Base-by-base conservation (phyloP, 2,329 filamentous ascomycete species). In the Diaporthe nobilis region DNA sequence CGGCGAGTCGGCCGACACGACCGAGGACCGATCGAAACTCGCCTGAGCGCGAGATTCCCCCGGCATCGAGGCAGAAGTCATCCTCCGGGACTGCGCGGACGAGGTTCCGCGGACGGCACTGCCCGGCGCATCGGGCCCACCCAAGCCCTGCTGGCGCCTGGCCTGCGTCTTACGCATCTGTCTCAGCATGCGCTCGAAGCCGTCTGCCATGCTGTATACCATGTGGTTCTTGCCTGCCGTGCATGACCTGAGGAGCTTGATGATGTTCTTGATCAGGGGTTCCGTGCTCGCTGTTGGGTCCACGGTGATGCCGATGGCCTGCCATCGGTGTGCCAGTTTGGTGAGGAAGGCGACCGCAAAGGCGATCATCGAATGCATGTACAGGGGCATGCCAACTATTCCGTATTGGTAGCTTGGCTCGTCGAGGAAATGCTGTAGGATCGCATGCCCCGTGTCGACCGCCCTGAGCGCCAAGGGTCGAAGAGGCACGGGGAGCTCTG, bases 161-260 rank as follows among this genome's bases (percentile, higher is more conserved):
- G 63, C 63, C 22, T 68, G 63, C 3, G 63, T 39, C 44, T 68
- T 68, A 2, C 31, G 37, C 63, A 68, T 68, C 47, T 68, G 63
- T 25, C 63, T 53, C 44, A 68, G 13, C 63, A 68, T 51, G 0
- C 47, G 44, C 47, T 68, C 63, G 22, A 68, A 68, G 3, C 63
- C 63, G 25, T 68, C 63, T 37, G 63, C 63, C 63, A 68, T 68
- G 9, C 63, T 68, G 47, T 68, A 68, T 12, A 68, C 63, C 63
- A 68, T 68, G 44, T 68, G 63, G 22, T 53, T 68, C 63, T 51
- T 68, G 6, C 63, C 63, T n/a, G 63, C 63, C 1, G 47, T 68
- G 22, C 63, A 68, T 1, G 63, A 68, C 9, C 63, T 68, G 2
- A 68, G 47, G 7, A 68, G 63, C 20, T 37, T 51, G 63, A 68